Percentiles rank a stretch among this genome's conserved stretches.
These are phyloP conservation scores for Cyphellophora europaea DNA, from an alignment of 2,329 filamentous ascomycete genomes.

Conservation along the genomic window DNA sequence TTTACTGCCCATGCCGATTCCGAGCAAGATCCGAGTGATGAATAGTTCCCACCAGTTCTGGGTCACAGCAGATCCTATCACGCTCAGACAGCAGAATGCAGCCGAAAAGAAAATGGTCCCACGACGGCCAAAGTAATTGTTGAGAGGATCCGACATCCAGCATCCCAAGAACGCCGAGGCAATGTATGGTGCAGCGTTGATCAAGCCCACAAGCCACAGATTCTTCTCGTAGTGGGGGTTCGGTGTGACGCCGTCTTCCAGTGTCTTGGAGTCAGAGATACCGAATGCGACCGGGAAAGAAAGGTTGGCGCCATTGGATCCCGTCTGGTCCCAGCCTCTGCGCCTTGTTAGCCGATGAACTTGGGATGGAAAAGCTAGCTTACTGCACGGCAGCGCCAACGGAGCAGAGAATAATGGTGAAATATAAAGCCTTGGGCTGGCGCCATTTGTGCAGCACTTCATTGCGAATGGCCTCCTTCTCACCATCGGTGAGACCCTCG, in stretches of 20 bases:
- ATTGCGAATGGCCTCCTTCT: slow-evolving; percentile 30
- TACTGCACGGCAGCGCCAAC: slow-evolving; percentile 43
- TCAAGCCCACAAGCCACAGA: slow-evolving; percentile 54
- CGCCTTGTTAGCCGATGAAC: too few species aligned
- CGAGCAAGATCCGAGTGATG: slow-evolving; percentile 42
- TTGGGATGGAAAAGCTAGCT: too few species aligned
- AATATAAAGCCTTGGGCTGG: slow-evolving; percentile 39
- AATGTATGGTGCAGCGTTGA: slow-evolving; percentile 43
- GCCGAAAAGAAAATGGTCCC: slow-evolving; percentile 56
- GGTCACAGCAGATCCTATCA: slow-evolving; percentile 55
- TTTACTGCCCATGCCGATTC: slow-evolving; percentile 30
- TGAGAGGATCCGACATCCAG: slow-evolving; percentile 59
- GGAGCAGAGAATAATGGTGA: slow-evolving; percentile 39
- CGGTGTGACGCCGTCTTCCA: background rate
- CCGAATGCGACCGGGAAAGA: slow-evolving; percentile 39
- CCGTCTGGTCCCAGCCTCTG: slow-evolving; percentile 43
- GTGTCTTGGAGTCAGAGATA: slow-evolving; percentile 29
- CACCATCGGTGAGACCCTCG: slow-evolving; percentile 45
- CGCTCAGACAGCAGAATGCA: slow-evolving; percentile 56
- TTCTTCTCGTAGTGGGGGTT: slow-evolving; percentile 26
- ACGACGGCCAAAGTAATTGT: slow-evolving; percentile 49
- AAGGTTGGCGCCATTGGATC: slow-evolving; percentile 42
- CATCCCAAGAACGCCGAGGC: slow-evolving; percentile 34
- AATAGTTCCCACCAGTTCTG: slow-evolving; percentile 52
- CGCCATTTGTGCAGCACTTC: slow-evolving; percentile 39